Base-by-base conservation (phyloP, 176 grass and related monocot species). In the Ampelocalamus luodianensis region DNA sequence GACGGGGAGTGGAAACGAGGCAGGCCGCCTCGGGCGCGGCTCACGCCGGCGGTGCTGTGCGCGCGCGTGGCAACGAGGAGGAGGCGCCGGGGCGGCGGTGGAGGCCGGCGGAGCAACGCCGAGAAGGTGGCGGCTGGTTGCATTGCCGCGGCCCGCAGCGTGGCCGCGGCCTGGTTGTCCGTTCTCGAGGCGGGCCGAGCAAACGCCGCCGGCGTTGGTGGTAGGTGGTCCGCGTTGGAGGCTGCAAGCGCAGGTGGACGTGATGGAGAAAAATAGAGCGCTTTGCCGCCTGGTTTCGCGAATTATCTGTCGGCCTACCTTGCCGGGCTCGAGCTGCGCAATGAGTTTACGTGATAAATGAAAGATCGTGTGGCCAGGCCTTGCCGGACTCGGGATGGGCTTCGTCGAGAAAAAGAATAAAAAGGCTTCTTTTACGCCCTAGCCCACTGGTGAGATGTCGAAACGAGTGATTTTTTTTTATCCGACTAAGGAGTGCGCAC, bases 1-100 rank as follows among this genome's bases (percentile, higher is more conserved):
- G 77, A 87, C 22, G 85, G 89, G 44, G 91, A 78, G 53, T 98
- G 91, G 81, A 95, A 94, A 26, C 96, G 93, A 53, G 93, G 93
- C 27, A 95, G 81, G 58, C 81, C 91, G 6, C 96, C 93, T 8
- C 96, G 87, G 66, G 89, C 85, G 26, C 89, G 91, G 83, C 81
- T 95, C 16, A 38, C 56, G 14, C 78, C 89, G 16, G 65, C 20
- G 1, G 71, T 53, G 29, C 80, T 74, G 79, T 87, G 87, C 53
- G 87, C 78, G 39, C 90, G 84, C 16, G 89, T 62, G 1, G 86
- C 63, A 62, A n/a, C 62, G 80, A 76, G 23, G 53, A 90, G 34
- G 42, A 83, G 50, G 34, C 82, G 26, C 72, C 32, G 43, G 51
- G 39, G 10, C 81, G 81, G 67, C 34, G 23, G 64, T 39, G 77